phyloP scores from a whole-genome alignment of 495 filamentous ascomycete species.

The Xylaria longipes region DNA sequence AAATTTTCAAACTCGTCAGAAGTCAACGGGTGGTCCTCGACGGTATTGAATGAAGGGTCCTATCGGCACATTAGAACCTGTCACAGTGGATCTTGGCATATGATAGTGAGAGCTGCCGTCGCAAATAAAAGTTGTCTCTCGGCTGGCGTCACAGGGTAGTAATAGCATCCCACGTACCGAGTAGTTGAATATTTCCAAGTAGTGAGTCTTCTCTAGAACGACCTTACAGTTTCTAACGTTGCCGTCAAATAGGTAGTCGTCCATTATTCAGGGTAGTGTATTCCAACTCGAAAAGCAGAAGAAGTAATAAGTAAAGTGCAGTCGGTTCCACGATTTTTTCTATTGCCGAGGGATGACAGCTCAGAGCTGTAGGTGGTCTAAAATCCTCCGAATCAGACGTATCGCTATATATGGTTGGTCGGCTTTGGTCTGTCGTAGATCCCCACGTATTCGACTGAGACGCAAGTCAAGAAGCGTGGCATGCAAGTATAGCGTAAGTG shows the following conservation, averaged over 20 bases:
- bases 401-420: not conserved
- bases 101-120: not conserved
- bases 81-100: not conserved
- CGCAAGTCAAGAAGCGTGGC: conserved; percentile 13
- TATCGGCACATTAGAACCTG: not conserved
- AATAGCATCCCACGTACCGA: conserved; percentile 46
- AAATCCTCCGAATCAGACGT: not conserved
- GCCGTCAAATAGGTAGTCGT: conserved; percentile 58
- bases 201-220: conserved; percentile 56
- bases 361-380: conserved; percentile 8
- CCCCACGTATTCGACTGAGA: conserved; percentile 18
- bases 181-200: conserved; percentile 62
- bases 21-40: conserved; percentile 56
- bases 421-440: conserved; percentile 10
- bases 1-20: conserved; percentile 62
- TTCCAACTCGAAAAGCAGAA: not conserved
- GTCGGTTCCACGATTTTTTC: conserved; percentile 2
- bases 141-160: not conserved
- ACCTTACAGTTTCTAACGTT: conserved; percentile 50
- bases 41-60: conserved; percentile 42
- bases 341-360: conserved; percentile 14
- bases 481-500: conserved; percentile 6
- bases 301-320: not conserved
- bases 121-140: not conserved
- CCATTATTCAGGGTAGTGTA: conserved; percentile 47